Evolutionary conservation across 1,139 yeast species (phyloP).

Genomic region (Candida sanyaensis): DNA sequence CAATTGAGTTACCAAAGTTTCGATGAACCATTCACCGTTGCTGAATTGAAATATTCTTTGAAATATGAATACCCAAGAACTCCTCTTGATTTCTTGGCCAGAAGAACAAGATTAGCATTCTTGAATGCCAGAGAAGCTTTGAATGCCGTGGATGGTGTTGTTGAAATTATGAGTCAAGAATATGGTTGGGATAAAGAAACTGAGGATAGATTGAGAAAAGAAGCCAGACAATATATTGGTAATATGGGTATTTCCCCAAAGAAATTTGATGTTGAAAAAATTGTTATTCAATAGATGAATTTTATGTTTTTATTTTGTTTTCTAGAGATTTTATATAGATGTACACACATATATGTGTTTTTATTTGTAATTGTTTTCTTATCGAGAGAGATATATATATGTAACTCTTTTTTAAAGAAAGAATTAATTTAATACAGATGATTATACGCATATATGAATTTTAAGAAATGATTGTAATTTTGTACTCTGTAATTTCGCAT

Average conservation of each 20-base stretch:
- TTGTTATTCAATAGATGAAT: constrained; percentile 10
- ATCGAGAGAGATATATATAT: no score
- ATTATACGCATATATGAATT: no score
- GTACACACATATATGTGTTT: no score
- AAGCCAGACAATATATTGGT: constrained; percentile 59
- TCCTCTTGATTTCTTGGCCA: constrained; percentile 86
- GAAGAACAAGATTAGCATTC: constrained; percentile 93
- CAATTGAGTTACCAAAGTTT: constrained; percentile 51
- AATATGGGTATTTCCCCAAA: constrained; percentile 40
- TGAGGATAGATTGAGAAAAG: constrained; percentile 55
- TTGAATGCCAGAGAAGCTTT: constrained; percentile 86
- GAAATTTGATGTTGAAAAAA: constrained; percentile 15
- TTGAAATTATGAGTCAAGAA: constrained; percentile 80
- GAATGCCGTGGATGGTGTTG: constrained; percentile 80
- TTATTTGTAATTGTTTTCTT: no score
- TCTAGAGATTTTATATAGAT: no score
- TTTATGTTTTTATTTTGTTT: neutral
- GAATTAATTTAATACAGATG: no score
- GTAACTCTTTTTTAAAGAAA: no score
- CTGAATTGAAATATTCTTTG: constrained; percentile 83
- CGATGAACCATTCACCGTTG: constrained; percentile 89
- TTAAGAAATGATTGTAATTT: no score
- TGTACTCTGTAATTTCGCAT: no score
- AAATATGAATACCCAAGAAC: constrained; percentile 85
- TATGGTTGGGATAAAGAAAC: constrained; percentile 70